These are phyloP conservation scores for Malus sylvestris DNA, from an alignment of 306 rosid species.

Conservation along the genomic window DNA sequence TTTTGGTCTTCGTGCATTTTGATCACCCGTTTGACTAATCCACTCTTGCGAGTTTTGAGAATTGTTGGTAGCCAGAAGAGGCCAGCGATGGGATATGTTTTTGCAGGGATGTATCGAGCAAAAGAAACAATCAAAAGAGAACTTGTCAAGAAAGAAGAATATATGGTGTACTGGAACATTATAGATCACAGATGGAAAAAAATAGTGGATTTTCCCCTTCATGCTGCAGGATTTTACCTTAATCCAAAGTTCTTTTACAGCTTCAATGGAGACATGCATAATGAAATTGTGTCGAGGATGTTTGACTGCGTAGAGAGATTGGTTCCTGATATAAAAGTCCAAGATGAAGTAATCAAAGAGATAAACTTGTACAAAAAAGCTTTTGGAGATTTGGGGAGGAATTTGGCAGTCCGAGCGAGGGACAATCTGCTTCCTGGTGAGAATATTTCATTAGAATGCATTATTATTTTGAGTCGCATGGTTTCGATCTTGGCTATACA, in stretches of 20 bases:
- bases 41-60: constrained; percentile 47
- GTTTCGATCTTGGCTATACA: constrained; percentile 2
- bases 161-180: constrained; percentile 67
- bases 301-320: constrained; percentile 71
- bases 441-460: constrained; percentile 23
- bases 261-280: constrained; percentile 49
- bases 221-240: constrained; percentile 65
- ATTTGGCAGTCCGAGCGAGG: constrained; percentile 74
- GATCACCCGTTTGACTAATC: constrained; percentile 51
- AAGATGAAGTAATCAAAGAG: constrained; percentile 72
- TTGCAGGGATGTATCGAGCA: constrained; percentile 62
- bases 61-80: constrained; percentile 53
- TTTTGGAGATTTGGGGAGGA: constrained; percentile 73
- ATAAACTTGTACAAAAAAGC: constrained; percentile 51
- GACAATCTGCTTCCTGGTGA: constrained; percentile 72
- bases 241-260: constrained; percentile 71
- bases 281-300: constrained; percentile 52
- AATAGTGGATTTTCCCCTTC: constrained; percentile 61
- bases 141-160: constrained; percentile 54
- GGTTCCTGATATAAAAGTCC: constrained; percentile 61
- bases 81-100: constrained; percentile 65
- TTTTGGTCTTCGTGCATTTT: constrained; percentile 65
- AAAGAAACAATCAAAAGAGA: constrained; percentile 65
- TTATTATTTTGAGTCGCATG: constrained; percentile 11
- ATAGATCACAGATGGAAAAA: constrained; percentile 65